Conservation (phyloP, 1,139 yeast genomes). For the Suhomyces anneliseae region DNA sequence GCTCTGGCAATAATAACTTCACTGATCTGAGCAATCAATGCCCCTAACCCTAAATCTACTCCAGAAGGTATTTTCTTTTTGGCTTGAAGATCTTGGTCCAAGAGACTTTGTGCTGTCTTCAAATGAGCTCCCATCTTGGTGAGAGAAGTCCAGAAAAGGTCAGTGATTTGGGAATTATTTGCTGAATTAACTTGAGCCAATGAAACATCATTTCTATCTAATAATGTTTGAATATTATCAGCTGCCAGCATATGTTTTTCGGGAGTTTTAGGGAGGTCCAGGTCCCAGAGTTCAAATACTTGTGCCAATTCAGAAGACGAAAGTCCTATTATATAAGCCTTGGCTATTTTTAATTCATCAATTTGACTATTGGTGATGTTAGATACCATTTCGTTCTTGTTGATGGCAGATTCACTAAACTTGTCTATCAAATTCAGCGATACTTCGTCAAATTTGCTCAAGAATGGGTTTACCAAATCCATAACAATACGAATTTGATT, state of each 20-base stretch:
- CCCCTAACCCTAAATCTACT: constrained; percentile 32
- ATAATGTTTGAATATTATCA: constrained; percentile 42
- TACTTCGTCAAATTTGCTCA: constrained; percentile 22
- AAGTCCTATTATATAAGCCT: constrained; percentile 25
- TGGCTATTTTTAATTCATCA: constrained; percentile 26
- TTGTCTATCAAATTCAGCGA: constrained; percentile 24
- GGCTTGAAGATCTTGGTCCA: constrained; percentile 21
- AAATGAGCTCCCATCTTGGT: constrained; percentile 37
- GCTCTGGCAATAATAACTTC: constrained; percentile 49
- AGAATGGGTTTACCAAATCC: constrained; percentile 18
- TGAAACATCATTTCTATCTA: constrained; percentile 38
- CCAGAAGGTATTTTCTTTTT: constrained; percentile 20
- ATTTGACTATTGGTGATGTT: constrained; percentile 25
- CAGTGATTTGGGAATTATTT: constrained; percentile 9
- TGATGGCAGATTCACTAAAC: constrained; percentile 23
- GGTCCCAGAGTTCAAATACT: constrained; percentile 28
- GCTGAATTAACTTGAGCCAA: constrained; percentile 14
- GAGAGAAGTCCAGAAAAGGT: constrained; percentile 39
- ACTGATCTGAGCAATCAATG: constrained; percentile 41
- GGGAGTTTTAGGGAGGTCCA: constrained; percentile 25
- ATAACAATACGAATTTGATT: constrained; percentile 3
- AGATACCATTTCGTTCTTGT: constrained; percentile 26
- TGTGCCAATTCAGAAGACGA: constrained; percentile 17
- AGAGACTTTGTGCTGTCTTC: constrained; percentile 39
- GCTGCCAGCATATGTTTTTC: constrained; percentile 43